These are phyloP conservation scores for Irpex lacteus DNA, from an alignment of 1,284 basidiomycete species.

Conservation along the genomic window DNA sequence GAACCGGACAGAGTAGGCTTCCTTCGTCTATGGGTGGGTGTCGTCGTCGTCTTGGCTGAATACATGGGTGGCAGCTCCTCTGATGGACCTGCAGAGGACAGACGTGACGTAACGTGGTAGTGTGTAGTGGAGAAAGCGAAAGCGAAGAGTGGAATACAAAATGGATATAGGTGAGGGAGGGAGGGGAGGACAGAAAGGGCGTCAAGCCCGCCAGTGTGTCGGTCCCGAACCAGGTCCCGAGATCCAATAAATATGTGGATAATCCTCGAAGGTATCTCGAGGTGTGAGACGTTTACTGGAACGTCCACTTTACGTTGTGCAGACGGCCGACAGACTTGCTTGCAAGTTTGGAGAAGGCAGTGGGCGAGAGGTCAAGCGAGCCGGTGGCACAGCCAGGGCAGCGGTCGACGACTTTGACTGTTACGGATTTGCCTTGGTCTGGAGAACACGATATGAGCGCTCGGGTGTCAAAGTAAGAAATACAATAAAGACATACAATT, in stretches of 20 bases:
- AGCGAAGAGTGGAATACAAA: neutral
- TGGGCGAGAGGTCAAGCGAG: conserved; percentile 58
- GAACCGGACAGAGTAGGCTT: too few relatives aligned
- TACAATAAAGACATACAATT: conserved; percentile 38
- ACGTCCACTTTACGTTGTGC: conserved; percentile 31
- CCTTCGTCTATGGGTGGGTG: too few relatives aligned
- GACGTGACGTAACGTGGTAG: neutral
- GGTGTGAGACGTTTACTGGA: conserved; percentile 29
- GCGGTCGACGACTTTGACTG: conserved; percentile 55
- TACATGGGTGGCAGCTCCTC: neutral
- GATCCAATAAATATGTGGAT: too few relatives aligned
- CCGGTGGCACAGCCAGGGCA: conserved; percentile 50
- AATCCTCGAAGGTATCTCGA: neutral
- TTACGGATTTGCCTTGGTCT: conserved; percentile 52
- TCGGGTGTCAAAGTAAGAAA: conserved; percentile 4
- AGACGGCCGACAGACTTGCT: conserved; percentile 46
- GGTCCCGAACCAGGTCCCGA: neutral
- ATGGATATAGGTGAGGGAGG: neutral
- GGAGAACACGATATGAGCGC: neutral
- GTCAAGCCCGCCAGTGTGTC: neutral
- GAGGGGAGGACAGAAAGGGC: neutral
- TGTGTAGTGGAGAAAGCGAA: neutral
- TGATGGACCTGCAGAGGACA: neutral
- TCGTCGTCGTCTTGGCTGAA: neutral
- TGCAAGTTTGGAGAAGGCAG: conserved; percentile 47